phyloP scores from a whole-genome alignment of 768 basidiomycete species.

The Tulasnella sp. region DNA sequence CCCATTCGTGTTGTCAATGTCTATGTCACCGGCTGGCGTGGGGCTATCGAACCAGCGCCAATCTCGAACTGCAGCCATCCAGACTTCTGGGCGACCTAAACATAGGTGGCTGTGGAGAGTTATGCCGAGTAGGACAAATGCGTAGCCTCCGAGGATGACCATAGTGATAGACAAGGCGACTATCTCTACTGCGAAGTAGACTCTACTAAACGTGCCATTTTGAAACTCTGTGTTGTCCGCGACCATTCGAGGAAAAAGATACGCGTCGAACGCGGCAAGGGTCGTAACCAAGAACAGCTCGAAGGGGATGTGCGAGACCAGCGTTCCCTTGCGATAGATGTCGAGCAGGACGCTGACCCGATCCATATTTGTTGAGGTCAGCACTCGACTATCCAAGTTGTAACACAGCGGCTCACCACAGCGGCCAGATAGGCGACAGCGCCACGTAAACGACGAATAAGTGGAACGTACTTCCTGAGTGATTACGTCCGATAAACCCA shows the following conservation, averaged over 20 bases:
- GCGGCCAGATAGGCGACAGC: background rate
- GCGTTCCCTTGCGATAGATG: constrained; percentile 1
- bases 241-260: background rate
- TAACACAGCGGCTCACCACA: background rate
- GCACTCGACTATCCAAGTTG: background rate
- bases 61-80: background rate
- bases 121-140: background rate
- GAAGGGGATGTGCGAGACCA: background rate
- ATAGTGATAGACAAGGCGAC: background rate
- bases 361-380: background rate
- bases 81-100: background rate
- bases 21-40: background rate
- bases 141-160: background rate
- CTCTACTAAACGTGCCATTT: constrained; percentile 2
- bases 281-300: background rate
- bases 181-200: constrained; percentile 7
- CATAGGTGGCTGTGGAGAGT: background rate
- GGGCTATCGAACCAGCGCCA: constrained; percentile 1
- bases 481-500: no score
- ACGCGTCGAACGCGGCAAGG: background rate
- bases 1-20: background rate
- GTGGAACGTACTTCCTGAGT: background rate
- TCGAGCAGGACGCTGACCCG: background rate
- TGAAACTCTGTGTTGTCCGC: background rate
- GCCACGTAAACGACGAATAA: background rate